Conservation (phyloP, 2,329 filamentous ascomycete species). For the Cadophora gregata region DNA sequence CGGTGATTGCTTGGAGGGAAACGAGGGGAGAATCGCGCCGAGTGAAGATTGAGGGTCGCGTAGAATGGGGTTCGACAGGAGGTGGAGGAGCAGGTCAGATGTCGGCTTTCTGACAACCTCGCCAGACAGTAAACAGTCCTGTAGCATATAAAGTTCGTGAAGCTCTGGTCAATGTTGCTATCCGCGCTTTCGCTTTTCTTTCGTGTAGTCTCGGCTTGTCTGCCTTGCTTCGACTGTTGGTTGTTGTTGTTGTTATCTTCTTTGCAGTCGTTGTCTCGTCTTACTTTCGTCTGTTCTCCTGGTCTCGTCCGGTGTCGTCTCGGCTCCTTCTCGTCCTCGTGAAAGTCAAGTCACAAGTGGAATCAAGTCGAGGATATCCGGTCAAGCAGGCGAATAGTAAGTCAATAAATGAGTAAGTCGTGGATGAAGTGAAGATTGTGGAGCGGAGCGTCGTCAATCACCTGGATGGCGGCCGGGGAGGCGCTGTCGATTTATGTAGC, state of each 20-base stretch:
- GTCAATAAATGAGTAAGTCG: conserved; percentile 23
- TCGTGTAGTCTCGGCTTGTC: neutral
- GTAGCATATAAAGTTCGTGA: conserved; percentile 16
- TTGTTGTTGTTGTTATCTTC: conserved; percentile 10
- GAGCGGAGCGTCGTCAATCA: conserved; percentile 46
- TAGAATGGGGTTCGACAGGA: conserved; percentile 19
- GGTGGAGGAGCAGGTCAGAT: conserved; percentile 20
- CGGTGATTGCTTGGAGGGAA: conserved; percentile 26
- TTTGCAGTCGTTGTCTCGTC: conserved; percentile 1
- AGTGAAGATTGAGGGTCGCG: conserved; percentile 8
- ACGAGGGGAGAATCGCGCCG: conserved; percentile 7
- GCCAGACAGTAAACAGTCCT: conserved; percentile 21
- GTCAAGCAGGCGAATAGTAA: neutral
- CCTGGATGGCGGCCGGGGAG: conserved; percentile 47
- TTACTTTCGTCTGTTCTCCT: conserved; percentile 8
- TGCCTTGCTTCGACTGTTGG: neutral
- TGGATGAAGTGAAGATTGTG: conserved; percentile 43
- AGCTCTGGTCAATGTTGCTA: neutral
- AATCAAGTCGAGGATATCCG: conserved; percentile 8
- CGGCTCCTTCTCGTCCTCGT: conserved; percentile 24
- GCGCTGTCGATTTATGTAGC: conserved; percentile 45
- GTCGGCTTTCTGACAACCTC: conserved; percentile 21
- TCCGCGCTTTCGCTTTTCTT: neutral
- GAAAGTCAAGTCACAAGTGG: neutral
- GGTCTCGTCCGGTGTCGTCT: neutral